These are phyloP conservation scores for Lyophyllum shimeji DNA, from an alignment of 768 basidiomycete species.

Conservation along the genomic window DNA sequence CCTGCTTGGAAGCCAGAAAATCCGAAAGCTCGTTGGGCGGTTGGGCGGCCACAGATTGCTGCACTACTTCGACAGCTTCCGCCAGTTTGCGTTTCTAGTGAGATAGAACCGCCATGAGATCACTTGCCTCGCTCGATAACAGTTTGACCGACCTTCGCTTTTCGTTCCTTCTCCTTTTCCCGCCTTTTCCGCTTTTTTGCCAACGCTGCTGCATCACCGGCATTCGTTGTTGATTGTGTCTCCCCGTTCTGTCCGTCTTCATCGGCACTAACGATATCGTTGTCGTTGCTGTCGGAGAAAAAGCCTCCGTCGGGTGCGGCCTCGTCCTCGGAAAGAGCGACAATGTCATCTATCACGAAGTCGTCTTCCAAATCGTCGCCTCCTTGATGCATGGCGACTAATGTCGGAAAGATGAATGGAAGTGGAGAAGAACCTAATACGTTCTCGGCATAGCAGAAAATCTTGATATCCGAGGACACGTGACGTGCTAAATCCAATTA, in stretches of 20 bases:
- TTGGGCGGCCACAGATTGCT: constrained; percentile 55
- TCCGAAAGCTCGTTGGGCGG: constrained; percentile 56
- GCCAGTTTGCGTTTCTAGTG: constrained; percentile 65
- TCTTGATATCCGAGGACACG: constrained; percentile 10
- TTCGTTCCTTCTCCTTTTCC: constrained; percentile 73
- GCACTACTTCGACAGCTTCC: constrained; percentile 35
- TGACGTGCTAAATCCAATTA: constrained; percentile 6
- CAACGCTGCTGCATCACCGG: constrained; percentile 19
- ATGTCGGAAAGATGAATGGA: constrained; percentile 6
- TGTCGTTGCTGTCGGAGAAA: constrained; percentile 35
- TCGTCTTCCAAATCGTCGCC: constrained; percentile 88
- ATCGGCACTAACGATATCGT: constrained; percentile 36
- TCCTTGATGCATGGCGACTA: constrained; percentile 32
- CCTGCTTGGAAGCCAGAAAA: constrained; percentile 66
- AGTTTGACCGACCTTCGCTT: constrained; percentile 53
- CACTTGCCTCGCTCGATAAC: background rate
- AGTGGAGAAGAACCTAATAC: background rate
- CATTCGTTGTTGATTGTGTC: constrained; percentile 10
- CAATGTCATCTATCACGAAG: constrained; percentile 67
- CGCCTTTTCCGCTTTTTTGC: constrained; percentile 73
- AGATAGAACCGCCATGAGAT: constrained; percentile 6
- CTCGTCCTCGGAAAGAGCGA: constrained; percentile 66
- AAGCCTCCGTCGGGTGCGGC: constrained; percentile 31
- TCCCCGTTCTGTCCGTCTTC: constrained; percentile 24
- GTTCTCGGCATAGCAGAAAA: background rate